A percentile compares a stretch with the other conserved stretches of the same genome.
Conservation (phyloP, 1,284 basidiomycete species). For the Naganishia liquefaciens region DNA sequence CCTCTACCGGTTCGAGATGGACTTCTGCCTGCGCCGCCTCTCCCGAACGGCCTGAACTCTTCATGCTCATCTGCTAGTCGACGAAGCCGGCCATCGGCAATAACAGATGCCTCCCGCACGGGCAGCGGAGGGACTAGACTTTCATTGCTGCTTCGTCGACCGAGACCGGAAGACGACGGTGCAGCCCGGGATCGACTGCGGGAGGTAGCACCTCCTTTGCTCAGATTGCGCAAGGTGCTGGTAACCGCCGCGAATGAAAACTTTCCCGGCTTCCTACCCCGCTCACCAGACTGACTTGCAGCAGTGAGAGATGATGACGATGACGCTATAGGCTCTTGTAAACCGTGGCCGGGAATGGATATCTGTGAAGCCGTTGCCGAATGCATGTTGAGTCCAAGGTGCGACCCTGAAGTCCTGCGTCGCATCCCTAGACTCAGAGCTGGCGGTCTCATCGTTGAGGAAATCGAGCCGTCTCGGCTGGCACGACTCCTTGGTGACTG, state of each 20-base stretch:
- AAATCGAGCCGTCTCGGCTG: slow-evolving; percentile 13
- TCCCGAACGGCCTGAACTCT: slow-evolving; percentile 37
- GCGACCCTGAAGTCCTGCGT: slow-evolving; percentile 3
- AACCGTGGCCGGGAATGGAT: not conserved
- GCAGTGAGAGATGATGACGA: slow-evolving; percentile 26
- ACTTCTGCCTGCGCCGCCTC: slow-evolving; percentile 45
- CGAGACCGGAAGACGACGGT: slow-evolving; percentile 1
- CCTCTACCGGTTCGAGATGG: slow-evolving; percentile 34
- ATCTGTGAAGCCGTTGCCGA: slow-evolving; percentile 15
- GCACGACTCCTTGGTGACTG: slow-evolving; percentile 12
- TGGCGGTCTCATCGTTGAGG: slow-evolving; percentile 4
- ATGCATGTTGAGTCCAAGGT: slow-evolving; percentile 15
- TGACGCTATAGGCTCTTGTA: slow-evolving; percentile 21
- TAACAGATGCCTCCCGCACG: not conserved
- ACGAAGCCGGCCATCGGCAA: slow-evolving; percentile 25
- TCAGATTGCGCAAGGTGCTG: slow-evolving; percentile 36
- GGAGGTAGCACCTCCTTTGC: slow-evolving; percentile 11
- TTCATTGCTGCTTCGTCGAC: slow-evolving; percentile 32
- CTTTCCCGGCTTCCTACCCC: slow-evolving; percentile 41
- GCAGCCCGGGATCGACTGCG: slow-evolving; percentile 38
- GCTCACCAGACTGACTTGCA: slow-evolving; percentile 32
- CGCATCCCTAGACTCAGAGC: not conserved
- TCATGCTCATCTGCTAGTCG: slow-evolving; percentile 25
- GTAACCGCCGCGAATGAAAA: slow-evolving; percentile 53
- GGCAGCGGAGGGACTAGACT: slow-evolving; percentile 15